phyloP scores from a whole-genome alignment of 176 grass and related monocot species.

The Secale cereale region DNA sequence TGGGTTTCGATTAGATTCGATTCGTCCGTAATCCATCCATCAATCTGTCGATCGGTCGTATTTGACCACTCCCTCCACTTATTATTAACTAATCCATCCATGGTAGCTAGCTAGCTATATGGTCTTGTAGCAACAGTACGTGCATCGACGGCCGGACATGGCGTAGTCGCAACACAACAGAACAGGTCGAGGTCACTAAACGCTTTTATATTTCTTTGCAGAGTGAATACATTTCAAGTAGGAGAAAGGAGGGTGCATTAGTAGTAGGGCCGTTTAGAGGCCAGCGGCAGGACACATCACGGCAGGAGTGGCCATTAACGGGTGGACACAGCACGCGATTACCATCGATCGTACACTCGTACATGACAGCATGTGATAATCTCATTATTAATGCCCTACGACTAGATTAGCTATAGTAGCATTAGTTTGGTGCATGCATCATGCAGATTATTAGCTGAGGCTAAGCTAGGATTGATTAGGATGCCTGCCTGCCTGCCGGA shows the following conservation, averaged over 20 bases:
- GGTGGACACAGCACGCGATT: conserved; percentile 21
- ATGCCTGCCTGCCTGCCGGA: background rate
- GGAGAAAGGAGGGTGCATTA: no score
- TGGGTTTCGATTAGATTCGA: background rate
- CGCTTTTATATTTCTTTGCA: no score
- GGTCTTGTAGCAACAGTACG: background rate
- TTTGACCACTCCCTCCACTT: background rate
- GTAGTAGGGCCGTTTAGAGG: conserved; percentile 15
- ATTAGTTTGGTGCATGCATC: background rate
- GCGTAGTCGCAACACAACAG: no score
- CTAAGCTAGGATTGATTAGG: background rate
- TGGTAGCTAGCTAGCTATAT: background rate
- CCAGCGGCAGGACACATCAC: conserved; percentile 13
- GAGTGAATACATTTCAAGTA: no score
- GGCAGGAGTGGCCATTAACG: background rate
- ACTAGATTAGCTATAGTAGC: background rate
- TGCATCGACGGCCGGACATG: background rate
- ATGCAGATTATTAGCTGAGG: background rate
- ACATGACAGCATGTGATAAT: background rate
- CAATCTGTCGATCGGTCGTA: background rate
- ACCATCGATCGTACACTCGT: conserved; percentile 18
- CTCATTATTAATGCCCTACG: background rate
- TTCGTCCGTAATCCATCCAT: background rate
- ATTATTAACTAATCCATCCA: background rate
- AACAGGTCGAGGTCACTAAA: no score